Evolutionary conservation across 2,329 filamentous ascomycete species (phyloP), one percentile per base, ranked within the genome.

Genomic region (Moelleriella libera): DNA sequence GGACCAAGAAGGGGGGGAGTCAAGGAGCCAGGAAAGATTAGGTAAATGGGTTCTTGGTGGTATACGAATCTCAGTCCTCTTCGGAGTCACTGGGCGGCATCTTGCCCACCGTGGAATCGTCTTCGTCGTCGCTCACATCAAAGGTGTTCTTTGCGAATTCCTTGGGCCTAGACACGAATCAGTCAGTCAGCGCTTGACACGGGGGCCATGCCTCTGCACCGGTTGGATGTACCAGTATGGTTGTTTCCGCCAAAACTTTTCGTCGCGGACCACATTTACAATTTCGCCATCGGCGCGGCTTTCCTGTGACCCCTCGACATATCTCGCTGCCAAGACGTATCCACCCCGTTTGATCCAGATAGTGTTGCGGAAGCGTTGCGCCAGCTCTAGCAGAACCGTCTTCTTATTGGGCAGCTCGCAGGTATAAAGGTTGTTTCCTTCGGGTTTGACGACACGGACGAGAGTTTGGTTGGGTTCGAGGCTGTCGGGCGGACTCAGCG

Each of bases 281-380:
- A 98, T 96, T 64, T 95, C 87, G 11, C 90, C 92, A 46, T 78
- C 75, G 10, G 94, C 76, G 63, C 88, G 88, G 57, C 88, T 88
- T 43, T 83, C 82, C 46, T 81, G 78, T 30, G 80, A 78, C 39
- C 82, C 70, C 2, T 76, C 71, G 31, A 74, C 72, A 29, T 78
- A 83, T 12, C 70, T 57, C 54, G 97, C 85, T 11, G 95, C 75
- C 9, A 97, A 68, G 31, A 96, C 88, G 63, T 83, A 97, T 0
- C 88, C 87, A 31, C 88, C 85, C 14, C 88, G 81, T 65, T 85
- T 89, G 63, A 97, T 85, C 86, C 88, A 97, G 53, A 97, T 87
- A 2, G 87, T 92, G 53, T 87, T 92, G 51, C 90, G 85, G 62
- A 97, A 96, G 41, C 82, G 80, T 30, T 87, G 71, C 8, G 86